Evolutionary conservation across 495 filamentous ascomycete genomes (phyloP), one percentile per base, ranked within the genome.

Genomic region (Pseudoneurospora amorphoporcata): DNA sequence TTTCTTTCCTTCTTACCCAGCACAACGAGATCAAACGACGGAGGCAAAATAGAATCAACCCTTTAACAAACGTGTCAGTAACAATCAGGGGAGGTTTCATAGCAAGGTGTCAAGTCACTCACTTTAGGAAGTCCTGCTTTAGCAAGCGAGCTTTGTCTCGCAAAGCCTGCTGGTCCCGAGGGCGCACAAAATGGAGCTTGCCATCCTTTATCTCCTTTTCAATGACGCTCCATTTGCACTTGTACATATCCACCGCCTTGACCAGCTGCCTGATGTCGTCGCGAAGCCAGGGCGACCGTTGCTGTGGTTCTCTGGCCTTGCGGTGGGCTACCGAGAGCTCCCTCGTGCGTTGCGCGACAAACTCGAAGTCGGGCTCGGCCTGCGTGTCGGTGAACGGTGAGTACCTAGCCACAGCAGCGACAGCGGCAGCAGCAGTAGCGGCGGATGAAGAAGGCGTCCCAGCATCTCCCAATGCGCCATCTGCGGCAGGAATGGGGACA

Each of bases 71-170:
- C n/a, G 8, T 29, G 73, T 73, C 6, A 70, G 29, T 37, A 69
- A 69, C 58, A 7, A n/a, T 5, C 58, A 37, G 29, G 35, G 7
- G 19, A 53, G 29, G 39, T 47, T 14, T 12, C 32, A 3, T n/a
- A 16, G 14, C 8, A 39, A 8, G 32, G 37, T 8, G 58, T 16
- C 23, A 12, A 23, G 65, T 35, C 12, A 83, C 86, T 78, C 81
- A 89, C 86, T 87, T 88, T 5, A 91, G 78, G 71, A 83, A 88
- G 71, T 84, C 84, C 42, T 87, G 84, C 75, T 90, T 91, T 70
- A 92, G 76, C 71, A 90, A 84, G 9, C 89, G 83, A 61, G 88
- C 90, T 78, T 91, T 92, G 81, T 92, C 90, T 39, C 90, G 90
- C 23, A 92, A 77, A 32, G 84, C 86, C 65, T 90, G 88, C 74